These are phyloP conservation scores for Helotiales sp. DNA, from an alignment of 2,329 filamentous ascomycete species.

Conservation along the genomic window DNA sequence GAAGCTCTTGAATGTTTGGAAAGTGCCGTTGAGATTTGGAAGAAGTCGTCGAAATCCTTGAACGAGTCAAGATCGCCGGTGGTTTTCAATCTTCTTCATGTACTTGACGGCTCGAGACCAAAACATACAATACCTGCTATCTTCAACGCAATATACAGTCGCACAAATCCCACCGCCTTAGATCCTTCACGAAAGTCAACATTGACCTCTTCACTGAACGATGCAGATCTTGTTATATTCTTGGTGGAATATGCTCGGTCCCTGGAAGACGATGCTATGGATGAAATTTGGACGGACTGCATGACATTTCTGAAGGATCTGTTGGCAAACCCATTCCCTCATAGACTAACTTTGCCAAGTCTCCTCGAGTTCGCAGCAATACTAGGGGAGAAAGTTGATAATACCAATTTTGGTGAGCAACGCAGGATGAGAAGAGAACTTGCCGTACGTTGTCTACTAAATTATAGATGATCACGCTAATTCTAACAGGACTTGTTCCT, in stretches of 20 bases:
- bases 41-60: slow-evolving; percentile 47
- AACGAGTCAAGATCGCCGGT: slow-evolving; percentile 55
- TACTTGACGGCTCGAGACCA: slow-evolving; percentile 85
- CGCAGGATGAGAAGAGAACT: slow-evolving; percentile 87
- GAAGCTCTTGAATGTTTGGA: slow-evolving; percentile 93
- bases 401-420: slow-evolving; percentile 96
- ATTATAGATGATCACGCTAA: slow-evolving; percentile 23
- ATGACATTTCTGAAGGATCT: slow-evolving; percentile 88
- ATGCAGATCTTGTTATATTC: slow-evolving; percentile 84
- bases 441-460: slow-evolving; percentile 58
- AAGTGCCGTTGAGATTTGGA: slow-evolving; percentile 86
- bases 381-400: slow-evolving; percentile 92
- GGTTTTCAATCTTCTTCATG: slow-evolving; percentile 84
- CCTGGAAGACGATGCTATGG: slow-evolving; percentile 94
- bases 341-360: slow-evolving; percentile 84
- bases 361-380: slow-evolving; percentile 87
- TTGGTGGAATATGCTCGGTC: slow-evolving; percentile 87
- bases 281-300: slow-evolving; percentile 97
- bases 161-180: slow-evolving; percentile 80
- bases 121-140: slow-evolving; percentile 91
- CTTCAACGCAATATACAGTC: slow-evolving; percentile 94
- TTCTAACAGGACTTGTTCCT: slow-evolving; percentile 77
- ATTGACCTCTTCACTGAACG: slow-evolving; percentile 79
- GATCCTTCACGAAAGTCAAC: slow-evolving; percentile 82
- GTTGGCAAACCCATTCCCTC: slow-evolving; percentile 89